Conservation (phyloP, 768 basidiomycete species). For the Serendipita vermifera region DNA sequence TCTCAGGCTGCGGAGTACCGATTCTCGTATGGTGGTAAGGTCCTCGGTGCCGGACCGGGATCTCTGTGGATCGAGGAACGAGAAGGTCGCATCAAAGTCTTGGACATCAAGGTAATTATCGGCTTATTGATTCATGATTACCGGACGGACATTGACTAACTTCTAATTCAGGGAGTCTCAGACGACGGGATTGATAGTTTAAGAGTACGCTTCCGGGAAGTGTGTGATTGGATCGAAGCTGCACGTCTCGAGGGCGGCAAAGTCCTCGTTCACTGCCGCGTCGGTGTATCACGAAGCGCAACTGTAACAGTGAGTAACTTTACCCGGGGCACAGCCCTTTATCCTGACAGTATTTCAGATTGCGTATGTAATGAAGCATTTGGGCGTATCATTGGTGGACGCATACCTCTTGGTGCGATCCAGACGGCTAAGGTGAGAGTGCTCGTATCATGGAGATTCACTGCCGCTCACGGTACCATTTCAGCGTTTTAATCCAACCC, state of each 20-base stretch:
- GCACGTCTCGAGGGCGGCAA: slow-evolving; percentile 74
- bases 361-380: slow-evolving; percentile 94
- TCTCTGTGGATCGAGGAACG: slow-evolving; percentile 80
- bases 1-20: slow-evolving; percentile 12
- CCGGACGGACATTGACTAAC: neutral
- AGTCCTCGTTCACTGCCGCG: slow-evolving; percentile 92
- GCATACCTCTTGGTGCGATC: slow-evolving; percentile 90
- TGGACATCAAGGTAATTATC: slow-evolving; percentile 53
- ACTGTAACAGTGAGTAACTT: slow-evolving; percentile 68
- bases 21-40: slow-evolving; percentile 12
- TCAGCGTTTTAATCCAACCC: slow-evolving; percentile 75
- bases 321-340: neutral
- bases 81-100: slow-evolving; percentile 78
- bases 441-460: neutral
- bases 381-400: slow-evolving; percentile 71
- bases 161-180: slow-evolving; percentile 45
- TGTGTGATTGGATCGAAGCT: slow-evolving; percentile 88
- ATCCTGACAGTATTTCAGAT: slow-evolving; percentile 35
- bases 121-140: neutral
- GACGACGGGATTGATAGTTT: slow-evolving; percentile 96
- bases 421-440: slow-evolving; percentile 47
- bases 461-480: neutral
- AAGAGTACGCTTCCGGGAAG: slow-evolving; percentile 73
- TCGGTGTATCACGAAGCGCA: slow-evolving; percentile 93
- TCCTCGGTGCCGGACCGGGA: slow-evolving; percentile 25